phyloP scores from a whole-genome alignment of 352 stramenopile genomes.

The Achlya hypogyna region DNA sequence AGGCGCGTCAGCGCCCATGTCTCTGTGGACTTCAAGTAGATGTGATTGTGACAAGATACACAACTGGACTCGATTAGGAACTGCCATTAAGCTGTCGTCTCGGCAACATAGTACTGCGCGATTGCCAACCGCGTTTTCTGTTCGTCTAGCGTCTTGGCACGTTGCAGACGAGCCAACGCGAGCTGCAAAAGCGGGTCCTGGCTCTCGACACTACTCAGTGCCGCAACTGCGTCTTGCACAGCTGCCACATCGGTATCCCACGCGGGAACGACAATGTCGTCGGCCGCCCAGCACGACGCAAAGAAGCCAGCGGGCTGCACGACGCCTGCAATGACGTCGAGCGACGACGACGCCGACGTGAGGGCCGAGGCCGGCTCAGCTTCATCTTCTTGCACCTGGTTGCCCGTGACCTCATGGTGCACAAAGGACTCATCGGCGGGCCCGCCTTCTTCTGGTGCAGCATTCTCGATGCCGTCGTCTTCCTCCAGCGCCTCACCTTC shows the following conservation, averaged over 20 bases:
- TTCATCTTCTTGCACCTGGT: background rate
- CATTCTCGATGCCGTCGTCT: background rate
- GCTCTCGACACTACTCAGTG: background rate
- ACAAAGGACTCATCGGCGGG: background rate
- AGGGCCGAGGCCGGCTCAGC: background rate
- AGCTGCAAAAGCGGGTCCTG: background rate
- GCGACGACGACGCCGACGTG: background rate
- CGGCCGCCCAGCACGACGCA: background rate
- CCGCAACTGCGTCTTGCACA: background rate
- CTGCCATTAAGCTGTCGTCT: background rate
- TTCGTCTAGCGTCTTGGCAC: background rate
- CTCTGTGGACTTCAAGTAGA: background rate
- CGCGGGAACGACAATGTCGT: background rate
- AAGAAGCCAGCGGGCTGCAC: constrained; percentile 14
- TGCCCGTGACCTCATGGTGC: background rate
- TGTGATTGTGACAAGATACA: background rate
- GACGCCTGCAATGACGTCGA: background rate
- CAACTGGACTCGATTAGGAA: no score
- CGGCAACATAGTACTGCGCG: background rate
- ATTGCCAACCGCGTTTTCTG: constrained; percentile 11
- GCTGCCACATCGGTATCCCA: background rate
- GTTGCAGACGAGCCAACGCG: background rate
- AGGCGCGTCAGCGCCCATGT: no score
- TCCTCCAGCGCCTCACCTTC: background rate
- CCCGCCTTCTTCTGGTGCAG: background rate